Base-by-base conservation (phyloP, 23 red algal genomes). In the Gracilaria gracilis region DNA sequence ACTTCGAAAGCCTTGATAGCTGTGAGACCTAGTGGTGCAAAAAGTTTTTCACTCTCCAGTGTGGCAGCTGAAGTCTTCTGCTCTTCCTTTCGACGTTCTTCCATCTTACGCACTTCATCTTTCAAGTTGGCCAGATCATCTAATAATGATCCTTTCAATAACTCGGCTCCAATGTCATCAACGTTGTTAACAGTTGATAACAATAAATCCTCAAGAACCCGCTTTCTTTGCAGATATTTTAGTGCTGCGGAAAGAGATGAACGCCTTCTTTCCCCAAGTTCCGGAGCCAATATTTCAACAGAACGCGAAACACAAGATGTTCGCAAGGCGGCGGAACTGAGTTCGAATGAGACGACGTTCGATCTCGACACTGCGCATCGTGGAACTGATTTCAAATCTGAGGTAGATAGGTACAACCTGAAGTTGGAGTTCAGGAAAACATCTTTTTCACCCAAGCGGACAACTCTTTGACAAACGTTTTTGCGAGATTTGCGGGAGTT, bases 271-370 rank as follows among this genome's bases (percentile, higher is more conserved):
- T 79, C 49, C 80, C 80, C 89, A 23, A 92, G 78, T 21, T 83
- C 79, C 28, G 89, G 89, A 1, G 80, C 69, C 17, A 92, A 29
- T 73, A 92, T 84, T 57, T 84, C 48, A 32, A 92, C 40, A 32
- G 79, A 61, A 15, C 79, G 40, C 24, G 89, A 83, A 23, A 92
- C 79, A 75, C 89, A 92, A 55, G 69, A 66, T 33, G 77, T 47
- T 61, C 61, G 39, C 89, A 92, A 84, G 19, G 78, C 80, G 39
- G 89, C 78, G 1, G 59, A 39, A 33, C 89, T 92, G 34, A 92
- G 71, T 54, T 84, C 80, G 75, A 92, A 92, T 1, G 89, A 92
- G 8, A 92, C 89, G 9, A 92, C 89, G 37, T 84, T 84, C 27
- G 79, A 70, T 44, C 89, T 74, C 28, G 89, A 72, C 27, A 92